phyloP scores from a whole-genome alignment of 2,329 filamentous ascomycete species.

The Ophiostoma perfectum region DNA sequence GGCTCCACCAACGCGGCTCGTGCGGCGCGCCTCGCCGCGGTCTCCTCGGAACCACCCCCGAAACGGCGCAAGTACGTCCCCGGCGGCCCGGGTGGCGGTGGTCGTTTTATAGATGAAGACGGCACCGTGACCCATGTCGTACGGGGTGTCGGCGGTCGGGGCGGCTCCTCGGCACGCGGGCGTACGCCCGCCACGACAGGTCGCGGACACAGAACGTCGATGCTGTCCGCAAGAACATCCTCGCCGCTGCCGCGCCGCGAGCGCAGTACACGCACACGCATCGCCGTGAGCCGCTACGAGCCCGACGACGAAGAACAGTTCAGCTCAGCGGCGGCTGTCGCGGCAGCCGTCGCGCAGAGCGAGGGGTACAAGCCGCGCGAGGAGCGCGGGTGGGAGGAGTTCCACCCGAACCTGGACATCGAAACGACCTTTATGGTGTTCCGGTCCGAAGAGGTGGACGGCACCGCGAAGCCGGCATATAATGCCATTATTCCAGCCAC shows the following conservation, averaged over 20 bases:
- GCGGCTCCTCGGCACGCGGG: conserved; percentile 32
- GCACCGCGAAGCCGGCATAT: conserved; percentile 37
- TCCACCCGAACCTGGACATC: conserved; percentile 91
- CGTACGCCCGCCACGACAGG: too few relatives aligned
- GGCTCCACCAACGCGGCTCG: conserved; percentile 32
- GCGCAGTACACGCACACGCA: conserved; percentile 52
- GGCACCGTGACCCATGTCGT: conserved; percentile 37
- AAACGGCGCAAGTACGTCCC: conserved; percentile 77
- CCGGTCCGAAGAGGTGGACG: conserved; percentile 78
- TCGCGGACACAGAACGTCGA: too few relatives aligned
- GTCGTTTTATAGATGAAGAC: conserved; percentile 73
- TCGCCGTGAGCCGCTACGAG: conserved; percentile 46
- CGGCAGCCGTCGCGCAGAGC: conserved; percentile 79
- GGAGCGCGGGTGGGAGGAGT: conserved; percentile 95
- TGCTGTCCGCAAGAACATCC: conserved; percentile 27
- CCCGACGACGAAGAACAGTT: conserved; percentile 61
- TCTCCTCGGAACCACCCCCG: conserved; percentile 53
- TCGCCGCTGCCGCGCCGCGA: conserved; percentile 51
- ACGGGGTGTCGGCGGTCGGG: conserved; percentile 44
- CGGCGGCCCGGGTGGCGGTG: conserved; percentile 79
- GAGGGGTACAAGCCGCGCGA: conserved; percentile 97
- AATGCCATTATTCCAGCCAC: neutral
- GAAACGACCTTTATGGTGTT: conserved; percentile 74
- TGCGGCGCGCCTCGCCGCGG: conserved; percentile 34
- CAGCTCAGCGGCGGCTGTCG: conserved; percentile 81